Evolutionary conservation across 306 rosid species (phyloP).

Genomic region (Mucuna pruriens): DNA sequence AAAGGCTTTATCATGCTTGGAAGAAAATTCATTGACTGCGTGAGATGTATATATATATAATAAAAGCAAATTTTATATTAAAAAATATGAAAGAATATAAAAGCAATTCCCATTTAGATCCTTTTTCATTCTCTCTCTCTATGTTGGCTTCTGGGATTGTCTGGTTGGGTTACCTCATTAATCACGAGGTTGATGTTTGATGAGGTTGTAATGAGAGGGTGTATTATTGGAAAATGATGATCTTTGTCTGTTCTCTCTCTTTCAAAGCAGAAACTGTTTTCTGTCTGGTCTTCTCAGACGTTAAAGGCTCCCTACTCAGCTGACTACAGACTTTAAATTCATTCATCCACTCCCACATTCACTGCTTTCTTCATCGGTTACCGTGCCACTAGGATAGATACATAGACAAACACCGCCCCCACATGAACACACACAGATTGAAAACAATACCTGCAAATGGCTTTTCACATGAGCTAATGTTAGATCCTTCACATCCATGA

Average conservation of each 20-base stretch:
- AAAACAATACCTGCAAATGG: constrained; percentile 79
- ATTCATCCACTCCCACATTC: constrained; percentile 47
- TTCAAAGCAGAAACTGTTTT: constrained; percentile 45
- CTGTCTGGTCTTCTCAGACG: constrained; percentile 58
- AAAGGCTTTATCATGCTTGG: constrained; percentile 19
- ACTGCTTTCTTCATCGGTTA: constrained; percentile 49
- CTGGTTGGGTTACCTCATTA: constrained; percentile 54
- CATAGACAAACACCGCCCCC: constrained; percentile 38
- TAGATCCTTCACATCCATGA: constrained; percentile 98
- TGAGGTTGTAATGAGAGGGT: constrained; percentile 48
- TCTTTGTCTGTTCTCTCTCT: constrained; percentile 53
- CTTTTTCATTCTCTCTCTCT: constrained; percentile 15
- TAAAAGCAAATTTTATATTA: not conserved
- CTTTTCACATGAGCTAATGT: constrained; percentile 97
- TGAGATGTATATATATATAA: not conserved
- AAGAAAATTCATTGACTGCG: constrained; percentile 20
- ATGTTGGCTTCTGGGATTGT: constrained; percentile 43
- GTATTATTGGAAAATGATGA: constrained; percentile 81
- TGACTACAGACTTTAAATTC: constrained; percentile 46
- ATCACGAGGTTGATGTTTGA: constrained; percentile 78
- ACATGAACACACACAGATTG: constrained; percentile 19
- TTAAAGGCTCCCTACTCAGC: constrained; percentile 43
- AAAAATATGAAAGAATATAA: not conserved
- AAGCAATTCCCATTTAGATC: constrained; percentile 32
- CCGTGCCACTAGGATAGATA: constrained; percentile 48